Percentiles rank a stretch among this genome's conserved stretches.
These are phyloP conservation scores for Lippia alba DNA, from an alignment of 305 asterid genomes.

Conservation along the genomic window DNA sequence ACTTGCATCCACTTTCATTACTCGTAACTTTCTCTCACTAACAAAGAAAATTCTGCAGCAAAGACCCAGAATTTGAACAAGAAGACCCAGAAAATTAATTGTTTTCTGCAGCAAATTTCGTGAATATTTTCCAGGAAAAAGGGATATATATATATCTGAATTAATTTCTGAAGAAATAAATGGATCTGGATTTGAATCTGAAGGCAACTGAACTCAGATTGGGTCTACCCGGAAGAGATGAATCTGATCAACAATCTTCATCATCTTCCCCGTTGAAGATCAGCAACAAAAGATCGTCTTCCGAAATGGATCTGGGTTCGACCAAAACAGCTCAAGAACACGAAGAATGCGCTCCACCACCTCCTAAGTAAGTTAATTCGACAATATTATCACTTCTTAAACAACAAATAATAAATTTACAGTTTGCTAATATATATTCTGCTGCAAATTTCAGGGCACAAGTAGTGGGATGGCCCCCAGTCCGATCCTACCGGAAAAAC, in stretches of 20 bases:
- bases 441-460: conserved; percentile 52
- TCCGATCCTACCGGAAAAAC: conserved; percentile 63
- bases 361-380: conserved; percentile 54
- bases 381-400: not conserved
- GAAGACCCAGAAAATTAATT: not conserved
- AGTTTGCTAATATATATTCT: conserved; percentile 4
- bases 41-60: not conserved
- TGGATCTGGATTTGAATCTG: conserved; percentile 54
- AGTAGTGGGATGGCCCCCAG: conserved; percentile 86
- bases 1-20: not conserved
- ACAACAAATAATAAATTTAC: not conserved
- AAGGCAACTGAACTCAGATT: conserved; percentile 63
- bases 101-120: not conserved
- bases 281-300: conserved; percentile 58
- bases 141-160: not conserved
- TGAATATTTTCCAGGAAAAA: not conserved
- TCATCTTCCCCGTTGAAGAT: conserved; percentile 22
- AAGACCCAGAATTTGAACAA: not conserved
- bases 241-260: conserved; percentile 31
- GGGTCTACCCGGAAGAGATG: conserved; percentile 62
- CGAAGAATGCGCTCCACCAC: conserved; percentile 39
- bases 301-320: conserved; percentile 41
- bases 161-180: conserved; percentile 27
- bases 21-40: not conserved
- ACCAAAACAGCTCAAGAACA: conserved; percentile 24